A percentile compares a stretch with the other conserved stretches of the same genome.
Evolutionary conservation across 495 filamentous ascomycete genomes (phyloP).

Genomic region (Massariosphaeria phaeospora): DNA sequence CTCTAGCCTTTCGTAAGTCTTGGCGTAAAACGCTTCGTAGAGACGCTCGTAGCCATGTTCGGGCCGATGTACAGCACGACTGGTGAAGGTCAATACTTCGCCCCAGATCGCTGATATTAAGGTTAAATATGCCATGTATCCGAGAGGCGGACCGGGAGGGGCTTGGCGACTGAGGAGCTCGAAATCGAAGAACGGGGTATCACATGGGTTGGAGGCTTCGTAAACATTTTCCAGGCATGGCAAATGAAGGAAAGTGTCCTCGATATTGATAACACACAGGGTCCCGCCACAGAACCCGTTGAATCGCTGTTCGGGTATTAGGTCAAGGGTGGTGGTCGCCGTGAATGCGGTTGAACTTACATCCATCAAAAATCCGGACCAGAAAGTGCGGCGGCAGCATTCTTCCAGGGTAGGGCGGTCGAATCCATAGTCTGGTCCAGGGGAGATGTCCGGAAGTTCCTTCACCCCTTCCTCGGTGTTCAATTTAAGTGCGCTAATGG

Average conservation of each 20-base stretch:
- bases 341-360: slow-evolving; percentile 40
- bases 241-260: slow-evolving; percentile 59
- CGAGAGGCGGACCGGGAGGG: slow-evolving; percentile 31
- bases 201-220: slow-evolving; percentile 47
- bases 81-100: slow-evolving; percentile 56
- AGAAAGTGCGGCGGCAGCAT: slow-evolving; percentile 62
- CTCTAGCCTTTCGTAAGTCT: slow-evolving; percentile 48
- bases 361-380: slow-evolving; percentile 60
- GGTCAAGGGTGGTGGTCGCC: slow-evolving; percentile 20
- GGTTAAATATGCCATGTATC: slow-evolving; percentile 57
- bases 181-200: slow-evolving; percentile 55
- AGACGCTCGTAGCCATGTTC: slow-evolving; percentile 41
- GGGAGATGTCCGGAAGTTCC: slow-evolving; percentile 37
- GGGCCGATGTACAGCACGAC: slow-evolving; percentile 50
- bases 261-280: slow-evolving; percentile 44
- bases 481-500: slow-evolving; percentile 53
- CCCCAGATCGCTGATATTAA: slow-evolving; percentile 60
- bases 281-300: slow-evolving; percentile 53
- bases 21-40: slow-evolving; percentile 50
- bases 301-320: slow-evolving; percentile 45
- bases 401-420: slow-evolving; percentile 56
- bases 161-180: slow-evolving; percentile 36
- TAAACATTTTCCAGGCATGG: slow-evolving; percentile 56
- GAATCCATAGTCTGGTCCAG: slow-evolving; percentile 53
- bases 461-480: slow-evolving; percentile 57